Conservation (phyloP, 2,329 filamentous ascomycete species). For the Epichloe festucae region DNA sequence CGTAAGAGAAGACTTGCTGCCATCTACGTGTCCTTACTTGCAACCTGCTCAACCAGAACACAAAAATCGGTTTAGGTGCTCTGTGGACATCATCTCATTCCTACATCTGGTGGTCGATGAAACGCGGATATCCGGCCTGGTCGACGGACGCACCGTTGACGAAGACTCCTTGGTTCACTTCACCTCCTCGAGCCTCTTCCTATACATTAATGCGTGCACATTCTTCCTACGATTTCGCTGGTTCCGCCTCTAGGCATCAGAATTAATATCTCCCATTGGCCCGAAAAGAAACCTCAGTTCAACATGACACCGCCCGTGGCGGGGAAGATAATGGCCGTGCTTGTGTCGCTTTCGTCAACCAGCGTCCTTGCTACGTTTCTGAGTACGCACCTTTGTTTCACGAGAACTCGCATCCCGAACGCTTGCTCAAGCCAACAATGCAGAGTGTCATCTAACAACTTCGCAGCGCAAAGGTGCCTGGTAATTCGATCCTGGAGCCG, state of each 20-base stretch:
- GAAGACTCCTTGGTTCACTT: neutral
- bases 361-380: constrained; percentile 24
- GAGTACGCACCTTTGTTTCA: constrained; percentile 14
- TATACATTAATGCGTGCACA: neutral
- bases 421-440: neutral
- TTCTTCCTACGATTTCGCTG: neutral
- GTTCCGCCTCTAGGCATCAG: neutral
- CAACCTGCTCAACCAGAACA: neutral
- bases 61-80: neutral
- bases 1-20: too few species aligned
- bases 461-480: constrained; percentile 23
- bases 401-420: neutral
- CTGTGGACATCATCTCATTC: neutral
- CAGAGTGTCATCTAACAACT: neutral
- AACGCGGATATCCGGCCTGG: neutral
- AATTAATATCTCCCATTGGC: neutral
- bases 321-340: constrained; percentile 2
- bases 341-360: constrained; percentile 18
- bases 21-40: too few species aligned
- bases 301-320: neutral
- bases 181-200: neutral
- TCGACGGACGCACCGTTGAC: neutral
- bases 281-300: neutral
- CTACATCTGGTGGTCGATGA: neutral
- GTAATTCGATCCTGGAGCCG: constrained; percentile 26